A percentile compares a stretch with the other conserved stretches of the same genome.
These are phyloP conservation scores for Lathyrus aphaca DNA, from an alignment of 306 rosid genomes.

Conservation along the genomic window DNA sequence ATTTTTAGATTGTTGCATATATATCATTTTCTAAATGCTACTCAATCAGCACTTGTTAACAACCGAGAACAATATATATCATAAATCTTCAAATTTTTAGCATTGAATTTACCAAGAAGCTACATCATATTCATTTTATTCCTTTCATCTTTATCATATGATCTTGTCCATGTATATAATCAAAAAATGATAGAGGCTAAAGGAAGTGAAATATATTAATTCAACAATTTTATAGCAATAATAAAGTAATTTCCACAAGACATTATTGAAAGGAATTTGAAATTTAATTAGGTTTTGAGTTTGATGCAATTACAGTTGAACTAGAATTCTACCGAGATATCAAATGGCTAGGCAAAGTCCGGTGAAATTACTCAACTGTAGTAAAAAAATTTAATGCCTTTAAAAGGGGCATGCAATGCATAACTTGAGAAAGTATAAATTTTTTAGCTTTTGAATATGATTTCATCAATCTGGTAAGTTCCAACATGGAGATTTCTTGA, in stretches of 20 bases:
- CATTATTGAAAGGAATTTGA: neutral
- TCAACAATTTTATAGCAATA: neutral
- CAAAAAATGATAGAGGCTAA: neutral
- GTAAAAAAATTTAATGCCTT: conserved; percentile 19
- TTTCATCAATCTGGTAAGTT: conserved; percentile 18
- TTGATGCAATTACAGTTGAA: neutral
- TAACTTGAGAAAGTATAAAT: conserved; percentile 24
- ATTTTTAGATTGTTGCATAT: neutral
- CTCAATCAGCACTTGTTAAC: conserved; percentile 4
- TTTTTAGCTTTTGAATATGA: conserved; percentile 6
- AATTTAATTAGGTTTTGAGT: neutral
- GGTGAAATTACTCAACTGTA: neutral
- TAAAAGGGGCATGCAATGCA: conserved; percentile 1
- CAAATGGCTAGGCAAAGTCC: conserved; percentile 4
- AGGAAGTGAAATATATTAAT: neutral
- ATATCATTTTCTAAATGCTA: conserved; percentile 9
- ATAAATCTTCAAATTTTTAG: neutral
- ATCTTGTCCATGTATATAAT: conserved; percentile 10
- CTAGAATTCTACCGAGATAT: neutral
- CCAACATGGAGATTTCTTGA: neutral
- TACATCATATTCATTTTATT: conserved; percentile 10
- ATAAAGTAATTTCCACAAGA: conserved; percentile 5
- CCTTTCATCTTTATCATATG: conserved; percentile 5
- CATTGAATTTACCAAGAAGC: neutral
- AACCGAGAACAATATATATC: neutral